Evolutionary conservation across 2,329 filamentous ascomycete species (phyloP).

Genomic region (Calcarisporium arbuscula): DNA sequence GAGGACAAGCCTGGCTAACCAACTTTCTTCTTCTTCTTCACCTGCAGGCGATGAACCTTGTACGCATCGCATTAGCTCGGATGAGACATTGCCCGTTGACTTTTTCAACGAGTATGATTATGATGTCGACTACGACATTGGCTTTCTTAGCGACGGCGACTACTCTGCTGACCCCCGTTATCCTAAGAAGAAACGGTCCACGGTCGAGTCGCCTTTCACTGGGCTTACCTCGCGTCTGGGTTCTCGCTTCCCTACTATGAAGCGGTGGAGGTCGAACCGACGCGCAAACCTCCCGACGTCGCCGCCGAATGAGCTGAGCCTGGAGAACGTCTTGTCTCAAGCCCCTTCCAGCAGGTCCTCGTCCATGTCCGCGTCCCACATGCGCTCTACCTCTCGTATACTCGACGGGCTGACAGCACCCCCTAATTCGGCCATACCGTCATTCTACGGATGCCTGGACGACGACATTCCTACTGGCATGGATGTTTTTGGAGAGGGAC

Average conservation of each 20-base stretch:
- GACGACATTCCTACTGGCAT: constrained; percentile 43
- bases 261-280: constrained; percentile 42
- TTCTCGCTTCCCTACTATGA: constrained; percentile 50
- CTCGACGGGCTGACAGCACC: constrained; percentile 51
- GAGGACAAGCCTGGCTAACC: constrained; percentile 12
- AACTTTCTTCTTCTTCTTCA: background rate
- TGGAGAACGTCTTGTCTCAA: constrained; percentile 69
- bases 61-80: constrained; percentile 44
- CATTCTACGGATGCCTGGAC: constrained; percentile 54
- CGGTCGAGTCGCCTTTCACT: constrained; percentile 53
- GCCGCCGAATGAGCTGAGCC: constrained; percentile 74
- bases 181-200: constrained; percentile 47
- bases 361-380: constrained; percentile 60
- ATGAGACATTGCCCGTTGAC: constrained; percentile 29
- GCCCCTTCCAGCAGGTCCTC: constrained; percentile 72
- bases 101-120: constrained; percentile 38
- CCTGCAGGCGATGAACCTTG: constrained; percentile 56
- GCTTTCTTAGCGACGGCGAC: constrained; percentile 60
- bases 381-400: constrained; percentile 35
- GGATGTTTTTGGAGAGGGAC: constrained; percentile 29
- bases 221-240: constrained; percentile 61
- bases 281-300: constrained; percentile 40
- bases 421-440: constrained; percentile 56
- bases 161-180: constrained; percentile 36
- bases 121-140: constrained; percentile 58